Evolutionary conservation across 495 filamentous ascomycete species (phyloP).

Genomic region (Annulohypoxylon moriforme): DNA sequence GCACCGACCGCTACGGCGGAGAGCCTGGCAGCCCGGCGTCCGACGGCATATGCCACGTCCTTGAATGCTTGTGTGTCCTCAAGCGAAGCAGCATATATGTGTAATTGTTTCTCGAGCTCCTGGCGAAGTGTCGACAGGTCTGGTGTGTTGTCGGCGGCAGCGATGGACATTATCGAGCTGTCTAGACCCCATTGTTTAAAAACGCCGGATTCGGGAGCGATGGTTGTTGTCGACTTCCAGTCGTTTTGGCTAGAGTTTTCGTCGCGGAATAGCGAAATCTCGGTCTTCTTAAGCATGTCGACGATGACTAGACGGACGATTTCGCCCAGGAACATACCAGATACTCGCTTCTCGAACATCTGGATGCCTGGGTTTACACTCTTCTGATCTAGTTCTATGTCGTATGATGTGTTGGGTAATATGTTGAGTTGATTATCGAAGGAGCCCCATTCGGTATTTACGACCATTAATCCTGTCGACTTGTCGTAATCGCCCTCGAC

Average conservation of each 20-base stretch:
- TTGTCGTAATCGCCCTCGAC: constrained; percentile 76
- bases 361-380: constrained; percentile 95
- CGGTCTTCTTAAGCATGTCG: constrained; percentile 69
- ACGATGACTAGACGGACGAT: constrained; percentile 84
- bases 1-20: constrained; percentile 87
- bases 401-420: constrained; percentile 87
- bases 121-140: constrained; percentile 74
- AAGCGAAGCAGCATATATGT: constrained; percentile 73
- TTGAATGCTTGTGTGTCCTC: constrained; percentile 89
- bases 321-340: constrained; percentile 98
- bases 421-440: constrained; percentile 94
- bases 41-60: constrained; percentile 82
- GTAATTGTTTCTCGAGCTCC: constrained; percentile 78
- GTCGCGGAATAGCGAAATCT: constrained; percentile 74
- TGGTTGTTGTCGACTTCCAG: constrained; percentile 71
- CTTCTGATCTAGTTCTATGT: constrained; percentile 78
- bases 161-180: constrained; percentile 83
- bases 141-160: constrained; percentile 76
- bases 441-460: constrained; percentile 98
- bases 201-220: constrained; percentile 72
- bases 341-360: constrained; percentile 99
- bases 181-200: constrained; percentile 89
- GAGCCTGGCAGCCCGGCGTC: constrained; percentile 87
- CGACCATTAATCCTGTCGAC: constrained; percentile 91
- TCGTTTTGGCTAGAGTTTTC: constrained; percentile 72